Evolutionary conservation across 2,329 filamentous ascomycete genomes (phyloP), one percentile per base, ranked within the genome.

Genomic region (Fusarium mangiferae): DNA sequence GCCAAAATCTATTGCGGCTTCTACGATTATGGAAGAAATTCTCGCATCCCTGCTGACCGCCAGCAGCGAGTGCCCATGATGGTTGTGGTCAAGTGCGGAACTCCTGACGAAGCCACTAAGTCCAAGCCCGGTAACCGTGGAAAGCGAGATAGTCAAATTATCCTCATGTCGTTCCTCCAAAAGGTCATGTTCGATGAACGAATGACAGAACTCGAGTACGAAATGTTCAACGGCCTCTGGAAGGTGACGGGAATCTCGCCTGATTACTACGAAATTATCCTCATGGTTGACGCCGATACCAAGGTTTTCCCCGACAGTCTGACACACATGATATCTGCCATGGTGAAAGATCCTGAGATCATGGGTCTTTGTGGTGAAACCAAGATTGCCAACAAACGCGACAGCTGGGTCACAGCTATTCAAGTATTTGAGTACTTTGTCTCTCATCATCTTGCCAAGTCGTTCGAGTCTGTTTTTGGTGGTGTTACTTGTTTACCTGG

Each of bases 171-270:
- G 10, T 99, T 99, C 88, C 86, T 99, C 77, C 96, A 99, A 82
- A 99, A 99, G 86, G 96, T 99, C 80, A 99, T 99, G 96, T 99
- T 99, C 79, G 96, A 99, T 82, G 97, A 99, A 85, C 93, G 96
- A 71, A 99, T 99, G 96, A 99, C 97, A 24, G 96, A 99, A 83
- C 92, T 99, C 59, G 96, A 99, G 83, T 99, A 95, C 80, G 96
- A 99, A 81, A 98, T 99, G 94, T 99, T 99, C 87, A 99, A 98
- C 81, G 96, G 96, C 61, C 88, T 99, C 73, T 99, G 96, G 95
- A 98, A 98, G 83, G 94, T 99, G 49, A 99, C 96, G 24, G 97
- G 97, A 77, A 98, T 99, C 73, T 97, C 95, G 8, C 96, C 96
- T 20, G 96, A 99, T 83, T 99, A 95, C 82, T 99, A 98, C 83